Conservation (phyloP, 2,329 filamentous ascomycete genomes). For the Cladosporium sp. region DNA sequence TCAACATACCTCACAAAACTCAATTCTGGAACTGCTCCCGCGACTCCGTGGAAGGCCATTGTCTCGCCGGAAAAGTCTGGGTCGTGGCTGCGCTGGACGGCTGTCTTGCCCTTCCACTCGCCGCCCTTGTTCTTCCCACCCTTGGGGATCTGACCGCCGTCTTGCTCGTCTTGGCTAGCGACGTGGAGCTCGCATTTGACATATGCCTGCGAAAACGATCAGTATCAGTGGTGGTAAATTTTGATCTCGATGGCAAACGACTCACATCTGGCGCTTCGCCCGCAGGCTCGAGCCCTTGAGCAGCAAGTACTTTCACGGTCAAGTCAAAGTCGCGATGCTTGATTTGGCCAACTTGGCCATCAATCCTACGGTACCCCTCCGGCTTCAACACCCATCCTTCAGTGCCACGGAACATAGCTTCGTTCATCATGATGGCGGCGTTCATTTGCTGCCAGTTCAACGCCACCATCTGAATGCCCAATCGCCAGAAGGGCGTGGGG, state of each 20-base stretch:
- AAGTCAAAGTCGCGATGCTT: constrained; percentile 57
- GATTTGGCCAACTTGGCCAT: constrained; percentile 22
- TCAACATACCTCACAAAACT: constrained; percentile 50
- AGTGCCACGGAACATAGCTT: constrained; percentile 83
- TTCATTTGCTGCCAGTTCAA: constrained; percentile 93
- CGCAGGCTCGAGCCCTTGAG: constrained; percentile 65
- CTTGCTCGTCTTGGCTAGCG: constrained; percentile 60
- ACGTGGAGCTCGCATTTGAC: constrained; percentile 81
- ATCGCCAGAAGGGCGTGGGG: constrained; percentile 80
- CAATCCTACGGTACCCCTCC: constrained; percentile 61
- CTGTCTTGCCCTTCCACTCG: constrained; percentile 49
- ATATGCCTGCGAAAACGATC: constrained; percentile 56
- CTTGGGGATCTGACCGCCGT: constrained; percentile 44
- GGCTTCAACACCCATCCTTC: constrained; percentile 87
- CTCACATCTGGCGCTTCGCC: constrained; percentile 48
- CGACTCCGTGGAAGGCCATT: constrained; percentile 46
- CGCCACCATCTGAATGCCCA: constrained; percentile 86
- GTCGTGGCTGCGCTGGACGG: constrained; percentile 44
- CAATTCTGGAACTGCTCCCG: constrained; percentile 47
- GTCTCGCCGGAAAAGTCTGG: constrained; percentile 47
- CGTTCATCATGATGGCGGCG: constrained; percentile 93
- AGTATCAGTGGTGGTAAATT: neutral
- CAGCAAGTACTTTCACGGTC: constrained; percentile 71
- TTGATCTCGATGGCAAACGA: neutral
- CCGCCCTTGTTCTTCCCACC: constrained; percentile 55